These are phyloP conservation scores for Penicillium sp. DNA, from an alignment of 2,329 filamentous ascomycete species.

Conservation along the genomic window DNA sequence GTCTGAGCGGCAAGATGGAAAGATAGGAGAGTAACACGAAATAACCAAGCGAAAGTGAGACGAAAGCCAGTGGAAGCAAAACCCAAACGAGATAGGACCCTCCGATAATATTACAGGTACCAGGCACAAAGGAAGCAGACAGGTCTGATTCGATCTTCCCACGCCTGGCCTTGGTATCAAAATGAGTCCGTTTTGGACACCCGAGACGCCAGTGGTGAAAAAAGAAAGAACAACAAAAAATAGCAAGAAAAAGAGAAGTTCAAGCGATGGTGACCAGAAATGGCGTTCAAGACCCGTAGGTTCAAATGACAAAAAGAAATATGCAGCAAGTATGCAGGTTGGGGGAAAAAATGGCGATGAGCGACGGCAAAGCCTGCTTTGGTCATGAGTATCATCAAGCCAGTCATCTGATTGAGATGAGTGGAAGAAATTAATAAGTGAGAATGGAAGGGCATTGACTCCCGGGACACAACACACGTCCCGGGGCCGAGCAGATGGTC, in stretches of 20 bases:
- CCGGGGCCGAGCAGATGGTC: constrained; percentile 12
- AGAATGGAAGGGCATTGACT: constrained; percentile 10
- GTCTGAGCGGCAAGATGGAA: constrained; percentile 9
- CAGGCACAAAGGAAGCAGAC: constrained; percentile 15
- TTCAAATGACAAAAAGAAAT: constrained; percentile 2
- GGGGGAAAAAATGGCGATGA: constrained; percentile 20
- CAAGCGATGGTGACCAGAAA: constrained; percentile 1
- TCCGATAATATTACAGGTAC: constrained; percentile 38
- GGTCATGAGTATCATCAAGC: constrained; percentile 37
- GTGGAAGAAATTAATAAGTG: constrained; percentile 18
- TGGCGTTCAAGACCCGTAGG: not conserved
- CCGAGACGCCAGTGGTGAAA: constrained; percentile 26
- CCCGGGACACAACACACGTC: not conserved
- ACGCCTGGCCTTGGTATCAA: constrained; percentile 13
- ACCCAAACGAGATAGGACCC: constrained; percentile 1
- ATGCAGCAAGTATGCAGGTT: constrained; percentile 12
- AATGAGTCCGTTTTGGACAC: constrained; percentile 27
- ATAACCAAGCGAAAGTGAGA: constrained; percentile 15
- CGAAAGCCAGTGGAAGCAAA: constrained; percentile 7
- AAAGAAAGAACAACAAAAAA: constrained; percentile 10
- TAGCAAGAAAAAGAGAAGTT: too few species aligned
- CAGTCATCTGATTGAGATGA: constrained; percentile 16
- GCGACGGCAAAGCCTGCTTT: constrained; percentile 44
- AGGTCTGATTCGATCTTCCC: constrained; percentile 5
- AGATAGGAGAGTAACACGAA: constrained; percentile 1